Evolutionary conservation across 768 basidiomycete species (phyloP).

Genomic region (Dendrothele bispora): DNA sequence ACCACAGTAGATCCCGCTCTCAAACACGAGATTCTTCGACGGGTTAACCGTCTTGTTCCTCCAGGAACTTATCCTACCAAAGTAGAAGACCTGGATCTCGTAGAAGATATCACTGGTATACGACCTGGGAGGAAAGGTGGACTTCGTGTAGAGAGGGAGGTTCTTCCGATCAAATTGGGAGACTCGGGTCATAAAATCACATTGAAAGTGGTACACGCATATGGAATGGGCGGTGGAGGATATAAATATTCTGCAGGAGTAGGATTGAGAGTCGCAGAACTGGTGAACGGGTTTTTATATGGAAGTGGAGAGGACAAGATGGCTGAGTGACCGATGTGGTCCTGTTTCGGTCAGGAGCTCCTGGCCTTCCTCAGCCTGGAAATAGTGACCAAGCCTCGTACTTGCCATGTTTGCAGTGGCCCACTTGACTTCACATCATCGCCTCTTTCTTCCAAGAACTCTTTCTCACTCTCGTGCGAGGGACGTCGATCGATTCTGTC

Average conservation of each 20-base stretch:
- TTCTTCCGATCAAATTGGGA: neutral
- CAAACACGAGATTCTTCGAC: neutral
- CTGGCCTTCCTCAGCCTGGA: too few species aligned
- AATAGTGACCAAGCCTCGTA: too few species aligned
- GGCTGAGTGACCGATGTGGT: too few species aligned
- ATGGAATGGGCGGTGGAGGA: conserved; percentile 7
- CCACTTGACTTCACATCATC: too few species aligned
- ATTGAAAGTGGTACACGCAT: conserved; percentile 8
- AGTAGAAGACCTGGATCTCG: conserved; percentile 7
- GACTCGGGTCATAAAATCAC: too few species aligned
- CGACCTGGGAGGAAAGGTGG: conserved; percentile 6
- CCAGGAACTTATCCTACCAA: conserved; percentile 3
- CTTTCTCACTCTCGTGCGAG: too few species aligned
- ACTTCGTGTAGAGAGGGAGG: conserved; percentile 4
- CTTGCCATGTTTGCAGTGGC: too few species aligned
- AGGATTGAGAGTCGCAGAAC: neutral
- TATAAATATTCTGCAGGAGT: conserved; percentile 9
- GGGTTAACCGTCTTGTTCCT: neutral
- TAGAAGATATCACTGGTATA: conserved; percentile 1
- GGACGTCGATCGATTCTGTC: too few species aligned
- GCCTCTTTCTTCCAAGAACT: too few species aligned
- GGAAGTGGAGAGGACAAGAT: too few species aligned
- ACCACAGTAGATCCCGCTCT: conserved; percentile 5
- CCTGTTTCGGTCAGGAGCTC: too few species aligned
- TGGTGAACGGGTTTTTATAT: conserved; percentile 4